Evolutionary conservation across 257 asterid species (phyloP).

Genomic region (Gentiana dahurica): DNA sequence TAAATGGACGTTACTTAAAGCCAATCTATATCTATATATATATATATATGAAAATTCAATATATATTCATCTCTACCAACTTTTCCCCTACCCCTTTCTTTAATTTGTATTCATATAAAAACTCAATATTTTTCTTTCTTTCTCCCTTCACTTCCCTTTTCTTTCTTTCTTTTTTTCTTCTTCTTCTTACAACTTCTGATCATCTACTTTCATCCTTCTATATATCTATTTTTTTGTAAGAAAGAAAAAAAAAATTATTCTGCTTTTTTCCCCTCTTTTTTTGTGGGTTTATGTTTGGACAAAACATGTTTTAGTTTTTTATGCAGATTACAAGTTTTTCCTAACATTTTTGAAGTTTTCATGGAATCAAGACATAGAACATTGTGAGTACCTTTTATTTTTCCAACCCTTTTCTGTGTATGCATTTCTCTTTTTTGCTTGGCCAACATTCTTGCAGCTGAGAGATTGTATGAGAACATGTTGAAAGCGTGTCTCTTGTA

Average conservation of each 20-base stretch:
- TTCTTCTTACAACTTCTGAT: background rate
- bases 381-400: background rate
- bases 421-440: too few relatives aligned
- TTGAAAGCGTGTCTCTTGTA: too few relatives aligned
- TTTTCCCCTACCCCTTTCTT: constrained; percentile 2
- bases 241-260: background rate
- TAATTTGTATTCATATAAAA: background rate
- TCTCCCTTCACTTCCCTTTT: background rate
- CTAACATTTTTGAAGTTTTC: background rate
- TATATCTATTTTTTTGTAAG: background rate
- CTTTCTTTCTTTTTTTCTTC: background rate
- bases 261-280: background rate
- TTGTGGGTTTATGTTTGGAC: background rate
- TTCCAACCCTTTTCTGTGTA: too few relatives aligned
- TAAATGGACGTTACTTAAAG: constrained; percentile 11
- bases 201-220: background rate
- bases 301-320: background rate
- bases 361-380: constrained; percentile 20
- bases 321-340: background rate
- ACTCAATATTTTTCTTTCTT: background rate
- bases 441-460: too few relatives aligned
- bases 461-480: too few relatives aligned
- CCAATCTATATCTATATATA: constrained; percentile 1
- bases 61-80: background rate
- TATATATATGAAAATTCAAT: too few relatives aligned